Evolutionary conservation across 2,329 filamentous ascomycete species (phyloP).

Genomic region (Sordariomycetes sp.): DNA sequence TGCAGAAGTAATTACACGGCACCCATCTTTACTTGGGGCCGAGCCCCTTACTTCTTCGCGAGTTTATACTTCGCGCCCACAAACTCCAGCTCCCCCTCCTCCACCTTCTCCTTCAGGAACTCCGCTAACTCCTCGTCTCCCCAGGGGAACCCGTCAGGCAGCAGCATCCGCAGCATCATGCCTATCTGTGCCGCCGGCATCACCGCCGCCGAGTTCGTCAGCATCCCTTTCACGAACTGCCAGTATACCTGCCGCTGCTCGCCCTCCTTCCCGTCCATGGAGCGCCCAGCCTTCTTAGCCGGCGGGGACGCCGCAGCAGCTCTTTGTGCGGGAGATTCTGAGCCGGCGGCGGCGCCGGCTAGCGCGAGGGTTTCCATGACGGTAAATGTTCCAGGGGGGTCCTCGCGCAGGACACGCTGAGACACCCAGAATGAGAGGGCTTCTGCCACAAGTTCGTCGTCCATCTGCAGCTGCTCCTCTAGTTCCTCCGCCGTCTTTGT

Average conservation of each 20-base stretch:
- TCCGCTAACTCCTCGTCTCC: constrained; percentile 79
- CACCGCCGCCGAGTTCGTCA: constrained; percentile 74
- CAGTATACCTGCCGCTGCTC: constrained; percentile 61
- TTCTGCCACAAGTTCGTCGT: constrained; percentile 57
- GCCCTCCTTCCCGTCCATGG: constrained; percentile 42
- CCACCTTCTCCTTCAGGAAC: constrained; percentile 71
- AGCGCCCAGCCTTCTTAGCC: neutral
- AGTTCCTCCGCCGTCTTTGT: constrained; percentile 33
- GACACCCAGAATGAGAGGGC: constrained; percentile 64
- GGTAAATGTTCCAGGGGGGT: constrained; percentile 42
- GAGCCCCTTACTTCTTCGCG: constrained; percentile 38
- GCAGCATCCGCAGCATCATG: constrained; percentile 92
- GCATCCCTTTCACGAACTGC: constrained; percentile 89
- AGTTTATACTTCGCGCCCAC: constrained; percentile 61
- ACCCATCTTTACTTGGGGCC: neutral
- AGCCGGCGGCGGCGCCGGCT: constrained; percentile 19
- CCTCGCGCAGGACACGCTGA: constrained; percentile 53
- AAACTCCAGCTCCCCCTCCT: constrained; percentile 57
- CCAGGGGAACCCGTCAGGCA: constrained; percentile 81
- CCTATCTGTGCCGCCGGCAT: constrained; percentile 75
- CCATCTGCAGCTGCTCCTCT: constrained; percentile 54
- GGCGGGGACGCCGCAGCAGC: constrained; percentile 10
- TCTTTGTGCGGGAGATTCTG: constrained; percentile 11
- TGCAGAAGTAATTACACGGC: no score
- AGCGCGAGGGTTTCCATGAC: constrained; percentile 57